Evolutionary conservation across 2,329 filamentous ascomycete species (phyloP).

Genomic region (Aspergillus tubingensis): DNA sequence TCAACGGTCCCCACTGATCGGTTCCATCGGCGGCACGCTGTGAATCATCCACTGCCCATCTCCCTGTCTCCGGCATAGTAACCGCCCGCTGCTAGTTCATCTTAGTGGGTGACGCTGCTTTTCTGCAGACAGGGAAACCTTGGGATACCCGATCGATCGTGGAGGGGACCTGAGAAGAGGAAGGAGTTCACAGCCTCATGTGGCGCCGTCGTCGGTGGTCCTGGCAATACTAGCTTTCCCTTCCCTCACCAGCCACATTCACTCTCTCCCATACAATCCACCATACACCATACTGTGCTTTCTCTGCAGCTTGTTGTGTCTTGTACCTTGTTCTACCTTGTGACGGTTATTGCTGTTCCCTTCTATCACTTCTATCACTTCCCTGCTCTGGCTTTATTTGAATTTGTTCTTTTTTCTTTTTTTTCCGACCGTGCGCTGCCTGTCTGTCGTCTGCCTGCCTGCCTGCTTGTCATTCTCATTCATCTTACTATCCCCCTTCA

Average conservation of each 20-base stretch:
- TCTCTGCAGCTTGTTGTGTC: too few species aligned
- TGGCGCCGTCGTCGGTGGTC: constrained; percentile 18
- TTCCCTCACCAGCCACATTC: constrained; percentile 17
- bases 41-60: constrained; percentile 22
- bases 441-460: constrained; percentile 3
- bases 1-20: constrained; percentile 26
- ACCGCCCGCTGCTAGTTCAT: constrained; percentile 1
- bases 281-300: too few species aligned
- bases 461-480: neutral
- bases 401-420: too few species aligned
- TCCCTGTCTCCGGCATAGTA: neutral
- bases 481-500: constrained; percentile 20
- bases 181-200: constrained; percentile 15
- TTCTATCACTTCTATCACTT: too few species aligned
- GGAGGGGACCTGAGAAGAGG: neutral
- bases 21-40: constrained; percentile 23
- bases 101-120: constrained; percentile 15
- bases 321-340: neutral
- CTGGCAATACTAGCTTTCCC: neutral
- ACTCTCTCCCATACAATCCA: too few species aligned
- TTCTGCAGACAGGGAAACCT: constrained; percentile 23
- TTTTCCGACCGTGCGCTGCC: neutral
- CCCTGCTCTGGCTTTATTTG: too few species aligned
- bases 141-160: constrained; percentile 12
- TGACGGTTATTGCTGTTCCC: too few species aligned